Evolutionary conservation across 108 stramenopile genomes (phyloP).

Genomic region (Skeletonema tropicum): DNA sequence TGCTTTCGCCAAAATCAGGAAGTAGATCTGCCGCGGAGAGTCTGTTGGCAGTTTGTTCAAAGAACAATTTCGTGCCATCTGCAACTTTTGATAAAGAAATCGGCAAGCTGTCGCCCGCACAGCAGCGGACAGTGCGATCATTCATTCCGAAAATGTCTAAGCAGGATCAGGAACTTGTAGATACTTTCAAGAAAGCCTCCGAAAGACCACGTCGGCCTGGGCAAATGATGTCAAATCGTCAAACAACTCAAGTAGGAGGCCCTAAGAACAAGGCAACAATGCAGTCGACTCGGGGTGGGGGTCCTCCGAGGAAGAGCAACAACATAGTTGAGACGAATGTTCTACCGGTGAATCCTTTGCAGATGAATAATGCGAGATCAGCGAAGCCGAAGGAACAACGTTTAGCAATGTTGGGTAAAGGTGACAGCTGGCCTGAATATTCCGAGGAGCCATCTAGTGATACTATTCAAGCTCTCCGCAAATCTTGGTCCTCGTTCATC

Average conservation of each 20-base stretch:
- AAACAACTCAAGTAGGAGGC: neutral
- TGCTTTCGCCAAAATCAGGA: constrained; percentile 79
- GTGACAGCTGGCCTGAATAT: constrained; percentile 79
- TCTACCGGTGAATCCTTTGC: constrained; percentile 29
- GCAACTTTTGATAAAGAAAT: constrained; percentile 53
- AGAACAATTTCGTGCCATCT: constrained; percentile 48
- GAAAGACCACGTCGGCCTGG: neutral
- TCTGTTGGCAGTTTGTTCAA: constrained; percentile 45
- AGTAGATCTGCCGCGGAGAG: constrained; percentile 74
- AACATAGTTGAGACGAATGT: neutral
- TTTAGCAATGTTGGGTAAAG: constrained; percentile 28
- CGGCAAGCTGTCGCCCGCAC: constrained; percentile 73
- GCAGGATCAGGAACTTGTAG: constrained; percentile 24
- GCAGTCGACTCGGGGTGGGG: constrained; percentile 29
- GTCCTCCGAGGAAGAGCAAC: constrained; percentile 1
- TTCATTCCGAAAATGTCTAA: constrained; percentile 57
- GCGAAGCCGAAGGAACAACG: constrained; percentile 25
- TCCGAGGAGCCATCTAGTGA: constrained; percentile 75
- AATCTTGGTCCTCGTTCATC: constrained; percentile 67
- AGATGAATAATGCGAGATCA: constrained; percentile 17
- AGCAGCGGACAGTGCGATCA: constrained; percentile 73
- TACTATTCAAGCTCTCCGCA: constrained; percentile 49
- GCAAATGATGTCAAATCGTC: constrained; percentile 3
- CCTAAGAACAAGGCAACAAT: neutral
- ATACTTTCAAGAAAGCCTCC: constrained; percentile 21